Evolutionary conservation across 1,139 yeast genomes (phyloP), one percentile per base, ranked within the genome.

Genomic region (Candida tunisiensis): DNA sequence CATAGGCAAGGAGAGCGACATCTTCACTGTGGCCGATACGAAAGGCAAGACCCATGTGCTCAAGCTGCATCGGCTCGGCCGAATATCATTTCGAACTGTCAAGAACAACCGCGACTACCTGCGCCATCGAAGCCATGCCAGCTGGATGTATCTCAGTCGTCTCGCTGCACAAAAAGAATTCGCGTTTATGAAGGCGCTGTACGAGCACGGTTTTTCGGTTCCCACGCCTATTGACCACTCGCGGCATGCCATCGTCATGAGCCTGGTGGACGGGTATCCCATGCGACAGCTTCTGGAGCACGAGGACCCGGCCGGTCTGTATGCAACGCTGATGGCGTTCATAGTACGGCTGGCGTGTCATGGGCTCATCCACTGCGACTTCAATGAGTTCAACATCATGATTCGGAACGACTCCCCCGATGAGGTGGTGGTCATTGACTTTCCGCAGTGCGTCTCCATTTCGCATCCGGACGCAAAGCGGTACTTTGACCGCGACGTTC

Each of bases 1-100:
- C 31, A 93, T 91, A 28, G 98, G 98, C 44, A 88, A 88, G 49
- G 98, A 88, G 50, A 82, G 95, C 3, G 98, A 88, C 54, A 85
- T 88, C 42, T 83, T 75, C 49, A 66, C 88, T n/a, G 85, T 79
- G 1, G 73, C 78, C 32, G 88, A 78, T 42, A 57, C 64, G 8
- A 47, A 62, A 15, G 92, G 92, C 1, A 49, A 47, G 10, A 68
- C 69, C 34, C 36, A 40, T 23, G 94, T 85, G 8, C 51, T 91
- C 45, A 88, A 88, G 52, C 75, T 88, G 25, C 96, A 85, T 53
- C 65, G 98, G 39, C 60, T 88, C 33, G 99, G 99, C 18, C 68
- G 98, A 47, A 78, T 91, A 1, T 83, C 95, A 3, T 88, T 88
- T 55, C 68, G 78, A 39, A 77, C 93, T 0, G 93, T 91, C 27